Evolutionary conservation across 2,329 filamentous ascomycete genomes (phyloP).

Genomic region (Zarea fungicola): DNA sequence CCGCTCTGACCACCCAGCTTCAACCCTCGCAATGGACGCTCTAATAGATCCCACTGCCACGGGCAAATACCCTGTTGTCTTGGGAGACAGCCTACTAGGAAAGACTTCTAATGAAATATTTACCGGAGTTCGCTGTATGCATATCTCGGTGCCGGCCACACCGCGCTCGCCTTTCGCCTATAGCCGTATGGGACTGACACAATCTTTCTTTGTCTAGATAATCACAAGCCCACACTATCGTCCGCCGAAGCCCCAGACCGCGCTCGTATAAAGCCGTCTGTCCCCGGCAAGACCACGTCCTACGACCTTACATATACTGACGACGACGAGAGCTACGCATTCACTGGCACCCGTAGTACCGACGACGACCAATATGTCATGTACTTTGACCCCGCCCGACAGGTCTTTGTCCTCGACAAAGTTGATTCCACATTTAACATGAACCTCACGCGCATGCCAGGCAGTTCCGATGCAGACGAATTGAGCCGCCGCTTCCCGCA

Average conservation of each 20-base stretch:
- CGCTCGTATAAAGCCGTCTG: conserved; percentile 47
- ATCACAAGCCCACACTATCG: conserved; percentile 53
- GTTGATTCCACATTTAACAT: conserved; percentile 80
- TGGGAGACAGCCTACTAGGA: conserved; percentile 57
- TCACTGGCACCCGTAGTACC: conserved; percentile 53
- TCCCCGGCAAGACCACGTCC: conserved; percentile 43
- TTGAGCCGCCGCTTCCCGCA: conserved; percentile 64
- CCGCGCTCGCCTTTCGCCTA: not conserved
- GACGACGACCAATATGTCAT: conserved; percentile 59
- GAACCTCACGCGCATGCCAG: conserved; percentile 70
- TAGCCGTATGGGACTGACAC: not conserved
- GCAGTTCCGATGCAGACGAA: conserved; percentile 56
- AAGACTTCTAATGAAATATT: conserved; percentile 53
- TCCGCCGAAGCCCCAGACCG: conserved; percentile 43
- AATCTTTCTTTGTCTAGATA: conserved; percentile 41
- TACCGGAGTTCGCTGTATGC: conserved; percentile 56
- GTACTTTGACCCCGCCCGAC: conserved; percentile 68
- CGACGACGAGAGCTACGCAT: conserved; percentile 52
- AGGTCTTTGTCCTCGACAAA: conserved; percentile 76
- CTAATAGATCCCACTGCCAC: conserved; percentile 55
- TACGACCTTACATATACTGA: conserved; percentile 53
- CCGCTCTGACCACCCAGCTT: not conserved
- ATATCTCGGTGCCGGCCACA: not conserved
- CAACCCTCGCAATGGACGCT: conserved; percentile 25
- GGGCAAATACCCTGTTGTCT: conserved; percentile 57